Percentiles rank a stretch among this genome's conserved stretches.
Evolutionary conservation across 129 eudicot species (phyloP).

Genomic region (Calendula officinalis): DNA sequence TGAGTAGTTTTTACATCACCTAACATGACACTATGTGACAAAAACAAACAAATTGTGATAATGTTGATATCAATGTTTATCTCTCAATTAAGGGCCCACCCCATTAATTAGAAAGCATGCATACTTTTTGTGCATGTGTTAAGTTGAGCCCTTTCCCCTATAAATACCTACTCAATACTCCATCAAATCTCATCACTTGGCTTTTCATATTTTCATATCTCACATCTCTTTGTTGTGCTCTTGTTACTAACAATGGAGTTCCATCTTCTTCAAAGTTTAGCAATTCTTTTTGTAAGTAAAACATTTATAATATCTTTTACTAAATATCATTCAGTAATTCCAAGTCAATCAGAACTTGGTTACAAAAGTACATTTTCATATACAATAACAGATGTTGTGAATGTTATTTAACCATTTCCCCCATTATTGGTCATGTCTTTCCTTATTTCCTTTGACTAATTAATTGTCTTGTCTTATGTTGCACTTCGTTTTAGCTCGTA

Average conservation of each 20-base stretch:
- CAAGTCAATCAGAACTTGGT: not conserved
- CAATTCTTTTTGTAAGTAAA: conserved; percentile 1
- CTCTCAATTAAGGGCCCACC: too few species aligned
- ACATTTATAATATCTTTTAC: too few species aligned
- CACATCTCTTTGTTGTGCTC: not conserved
- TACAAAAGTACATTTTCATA: not conserved
- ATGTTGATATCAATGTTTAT: too few species aligned
- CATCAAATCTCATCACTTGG: not conserved
- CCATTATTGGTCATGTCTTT: not conserved
- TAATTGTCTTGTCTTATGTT: not conserved
- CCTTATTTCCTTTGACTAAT: not conserved
- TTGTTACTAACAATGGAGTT: not conserved
- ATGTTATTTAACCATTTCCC: not conserved
- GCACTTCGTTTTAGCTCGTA: not conserved
- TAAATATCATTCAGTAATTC: too few species aligned
- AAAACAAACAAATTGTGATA: too few species aligned
- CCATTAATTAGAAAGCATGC: too few species aligned
- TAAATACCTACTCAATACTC: not conserved
- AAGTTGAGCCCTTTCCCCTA: not conserved
- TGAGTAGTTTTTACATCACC: too few species aligned
- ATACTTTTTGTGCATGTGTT: not conserved
- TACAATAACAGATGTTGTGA: not conserved
- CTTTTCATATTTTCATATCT: not conserved
- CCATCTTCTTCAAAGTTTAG: not conserved
- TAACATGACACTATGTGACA: too few species aligned